phyloP scores from a whole-genome alignment of 2,329 filamentous ascomycete species.

The Trichoderma brevicompactum region DNA sequence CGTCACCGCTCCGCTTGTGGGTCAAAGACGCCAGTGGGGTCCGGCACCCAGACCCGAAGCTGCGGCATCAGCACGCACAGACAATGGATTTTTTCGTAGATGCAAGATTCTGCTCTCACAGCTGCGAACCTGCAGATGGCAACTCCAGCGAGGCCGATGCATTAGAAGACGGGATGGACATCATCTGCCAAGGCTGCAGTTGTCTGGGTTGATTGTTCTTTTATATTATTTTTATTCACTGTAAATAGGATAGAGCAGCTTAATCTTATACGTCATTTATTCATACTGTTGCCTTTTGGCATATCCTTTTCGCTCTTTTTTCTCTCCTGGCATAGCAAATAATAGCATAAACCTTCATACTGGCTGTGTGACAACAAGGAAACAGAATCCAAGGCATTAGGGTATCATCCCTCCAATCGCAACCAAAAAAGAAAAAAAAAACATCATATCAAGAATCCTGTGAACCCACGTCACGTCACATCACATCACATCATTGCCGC shows the following conservation, averaged over 20 bases:
- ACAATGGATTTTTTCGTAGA: not conserved
- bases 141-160: no score
- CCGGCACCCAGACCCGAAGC: not conserved
- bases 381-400: constrained; percentile 19
- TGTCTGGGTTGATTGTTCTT: no score
- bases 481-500: constrained; percentile 1
- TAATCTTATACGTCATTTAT: not conserved
- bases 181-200: not conserved
- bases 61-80: constrained; percentile 14
- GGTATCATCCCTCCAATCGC: constrained; percentile 20
- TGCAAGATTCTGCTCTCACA: not conserved
- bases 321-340: not conserved
- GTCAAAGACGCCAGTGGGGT: constrained; percentile 8
- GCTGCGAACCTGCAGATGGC: not conserved
- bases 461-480: not conserved
- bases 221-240: no score
- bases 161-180: not conserved
- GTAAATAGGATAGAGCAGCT: not conserved
- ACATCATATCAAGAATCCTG: not conserved
- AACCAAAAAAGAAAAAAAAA: not conserved
- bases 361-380: not conserved
- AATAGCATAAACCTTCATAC: constrained; percentile 2
- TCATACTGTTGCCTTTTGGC: constrained; percentile 12
- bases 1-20: constrained; percentile 7
- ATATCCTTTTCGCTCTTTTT: not conserved